Base-by-base conservation (phyloP, 495 filamentous ascomycete genomes). In the Hypoxylon perforatum region DNA sequence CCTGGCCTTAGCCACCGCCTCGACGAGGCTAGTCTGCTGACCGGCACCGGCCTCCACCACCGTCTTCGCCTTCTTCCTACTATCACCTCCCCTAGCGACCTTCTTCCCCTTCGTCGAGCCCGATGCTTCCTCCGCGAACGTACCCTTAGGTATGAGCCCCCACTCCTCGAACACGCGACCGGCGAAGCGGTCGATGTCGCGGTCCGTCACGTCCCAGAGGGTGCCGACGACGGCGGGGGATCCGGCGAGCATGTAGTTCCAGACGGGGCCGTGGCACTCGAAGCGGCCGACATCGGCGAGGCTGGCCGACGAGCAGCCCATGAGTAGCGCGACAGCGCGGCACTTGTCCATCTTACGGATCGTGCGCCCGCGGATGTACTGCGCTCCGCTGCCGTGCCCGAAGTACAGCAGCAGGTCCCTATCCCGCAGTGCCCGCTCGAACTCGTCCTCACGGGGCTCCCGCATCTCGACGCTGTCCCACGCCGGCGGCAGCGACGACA, bases 191-290 rank as follows among this genome's bases (percentile, higher is more conserved):
- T 99, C 95, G 69, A 96, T 95, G 73, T 99, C 95, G 65, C 90
- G 90, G 69, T 99, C 95, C 11, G 96, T 99, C 18, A 99, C 95
- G 76, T 99, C 95, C 95, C 95, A 99, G 35, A 99, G 81, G 4
- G 91, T 97, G 18, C 91, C 94, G 0, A 97, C 87, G 15, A 97
- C 82, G 9, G 94, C 92, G 2, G 91, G 89, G 52, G 84, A 86
- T 6, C 94, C 94, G 0, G 92, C 92, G 35, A 93, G 85, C 76
- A 98, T 86, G 77, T 97, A 98, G 61, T 92, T 91, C 76, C 93
- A 86, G n/a, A 92, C 90, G 33, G 92, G 92, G 0, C 95, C 95
- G 67, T 91, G 90, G 1, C 91, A 90, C 72, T 97, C 92, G 70
- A 96, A 96, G 61, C 95, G 88, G 21, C 94, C 95, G 0, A 88